Percentiles rank a stretch among this genome's conserved stretches.
Conservation (phyloP, 495 filamentous ascomycete genomes). For the Bombardia bombarda region DNA sequence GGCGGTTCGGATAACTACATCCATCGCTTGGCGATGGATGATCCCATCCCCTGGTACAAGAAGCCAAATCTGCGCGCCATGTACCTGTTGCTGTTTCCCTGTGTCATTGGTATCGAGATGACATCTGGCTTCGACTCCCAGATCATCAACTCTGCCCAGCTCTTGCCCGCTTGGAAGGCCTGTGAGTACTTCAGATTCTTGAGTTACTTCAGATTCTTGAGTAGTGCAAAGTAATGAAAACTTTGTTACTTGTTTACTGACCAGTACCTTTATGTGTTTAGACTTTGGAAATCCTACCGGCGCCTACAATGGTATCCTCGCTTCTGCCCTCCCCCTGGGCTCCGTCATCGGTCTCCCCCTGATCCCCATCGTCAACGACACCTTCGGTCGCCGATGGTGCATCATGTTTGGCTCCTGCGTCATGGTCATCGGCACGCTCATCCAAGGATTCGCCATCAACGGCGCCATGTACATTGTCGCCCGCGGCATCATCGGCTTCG, state of each 20-base stretch:
- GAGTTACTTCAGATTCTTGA: too few relatives aligned
- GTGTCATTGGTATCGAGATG: slow-evolving; percentile 63
- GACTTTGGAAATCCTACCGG: slow-evolving; percentile 37
- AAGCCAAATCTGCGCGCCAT: slow-evolving; percentile 53
- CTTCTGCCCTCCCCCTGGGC: slow-evolving; percentile 36
- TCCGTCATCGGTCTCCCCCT: slow-evolving; percentile 48
- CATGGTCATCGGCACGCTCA: slow-evolving; percentile 49
- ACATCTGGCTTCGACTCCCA: slow-evolving; percentile 66
- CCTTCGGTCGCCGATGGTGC: slow-evolving; percentile 46
- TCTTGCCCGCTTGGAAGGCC: slow-evolving; percentile 47
- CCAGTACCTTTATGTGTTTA: slow-evolving; percentile 4
- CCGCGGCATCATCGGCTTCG: slow-evolving; percentile 56
- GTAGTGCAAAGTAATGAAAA: slow-evolving; percentile 1
- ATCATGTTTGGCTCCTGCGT: slow-evolving; percentile 51
- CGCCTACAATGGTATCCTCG: slow-evolving; percentile 38
- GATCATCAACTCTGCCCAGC: slow-evolving; percentile 60
- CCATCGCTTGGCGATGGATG: slow-evolving; percentile 46
- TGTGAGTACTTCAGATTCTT: slow-evolving; percentile 48
- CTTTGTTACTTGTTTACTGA: background rate
- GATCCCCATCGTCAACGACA: slow-evolving; percentile 50
- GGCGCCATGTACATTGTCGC: slow-evolving; percentile 56
- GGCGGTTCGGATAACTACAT: slow-evolving; percentile 34
- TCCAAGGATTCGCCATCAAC: slow-evolving; percentile 45
- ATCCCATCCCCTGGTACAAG: slow-evolving; percentile 52
- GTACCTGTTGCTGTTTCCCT: slow-evolving; percentile 57